phyloP scores from a whole-genome alignment of 2,329 filamentous ascomycete species.

The Ascochyta fabae region DNA sequence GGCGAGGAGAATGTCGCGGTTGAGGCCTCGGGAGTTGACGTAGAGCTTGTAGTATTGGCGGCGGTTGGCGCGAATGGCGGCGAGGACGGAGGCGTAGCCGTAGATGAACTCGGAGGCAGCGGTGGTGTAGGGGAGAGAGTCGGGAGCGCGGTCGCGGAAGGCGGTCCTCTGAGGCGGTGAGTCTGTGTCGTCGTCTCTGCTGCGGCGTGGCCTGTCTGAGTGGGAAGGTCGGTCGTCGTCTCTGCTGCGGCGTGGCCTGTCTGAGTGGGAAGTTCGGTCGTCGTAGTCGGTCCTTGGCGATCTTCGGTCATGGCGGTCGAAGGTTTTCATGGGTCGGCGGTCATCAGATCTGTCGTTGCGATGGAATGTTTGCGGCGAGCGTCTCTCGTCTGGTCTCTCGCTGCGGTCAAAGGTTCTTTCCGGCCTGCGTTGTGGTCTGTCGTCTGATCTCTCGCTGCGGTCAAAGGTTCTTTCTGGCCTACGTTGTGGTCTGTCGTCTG shows the following conservation, averaged over 20 bases:
- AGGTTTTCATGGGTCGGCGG: not conserved
- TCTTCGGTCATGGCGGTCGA: not conserved
- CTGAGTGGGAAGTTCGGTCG: conserved; percentile 1
- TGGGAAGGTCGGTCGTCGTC: conserved; percentile 4
- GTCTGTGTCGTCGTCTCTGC: not conserved
- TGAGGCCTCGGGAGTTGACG: conserved; percentile 53
- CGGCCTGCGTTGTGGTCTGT: not conserved
- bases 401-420: not conserved
- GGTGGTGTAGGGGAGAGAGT: conserved; percentile 73
- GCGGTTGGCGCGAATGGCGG: conserved; percentile 72
- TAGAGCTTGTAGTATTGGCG: conserved; percentile 87
- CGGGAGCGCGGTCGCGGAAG: conserved; percentile 14
- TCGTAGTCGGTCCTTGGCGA: conserved; percentile 4
- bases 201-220: not conserved
- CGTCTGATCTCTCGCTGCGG: not conserved
- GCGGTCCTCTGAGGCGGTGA: not conserved
- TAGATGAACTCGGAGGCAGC: conserved; percentile 92
- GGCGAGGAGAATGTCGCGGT: conserved; percentile 28
- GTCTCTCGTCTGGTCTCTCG: not conserved
- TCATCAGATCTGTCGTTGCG: not conserved
- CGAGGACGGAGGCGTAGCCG: conserved; percentile 79
- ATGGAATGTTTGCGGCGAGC: not conserved
- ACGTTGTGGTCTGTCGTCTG: not conserved
- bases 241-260: not conserved
- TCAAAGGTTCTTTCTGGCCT: not conserved